phyloP scores from a whole-genome alignment of 805 yeast genomes.

The Myxozyma monticola region DNA sequence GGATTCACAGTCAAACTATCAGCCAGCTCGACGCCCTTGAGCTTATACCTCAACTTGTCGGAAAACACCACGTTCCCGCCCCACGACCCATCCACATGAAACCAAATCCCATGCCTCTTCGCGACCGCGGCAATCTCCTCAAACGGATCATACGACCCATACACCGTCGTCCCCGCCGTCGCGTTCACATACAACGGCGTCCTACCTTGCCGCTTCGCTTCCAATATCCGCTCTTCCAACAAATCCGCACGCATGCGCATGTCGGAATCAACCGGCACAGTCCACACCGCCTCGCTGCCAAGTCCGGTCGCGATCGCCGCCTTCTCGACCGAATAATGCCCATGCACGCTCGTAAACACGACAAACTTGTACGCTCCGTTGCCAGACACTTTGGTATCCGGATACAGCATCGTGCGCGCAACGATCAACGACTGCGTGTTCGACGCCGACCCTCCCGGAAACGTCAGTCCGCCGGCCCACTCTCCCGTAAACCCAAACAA shows the following conservation, averaged over 20 bases:
- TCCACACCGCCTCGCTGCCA: constrained; percentile 63
- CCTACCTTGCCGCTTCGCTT: constrained; percentile 53
- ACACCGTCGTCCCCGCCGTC: constrained; percentile 88
- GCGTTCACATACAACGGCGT: constrained; percentile 76
- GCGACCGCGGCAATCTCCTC: constrained; percentile 56
- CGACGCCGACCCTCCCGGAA: constrained; percentile 87
- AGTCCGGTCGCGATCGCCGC: constrained; percentile 76
- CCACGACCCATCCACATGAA: constrained; percentile 89
- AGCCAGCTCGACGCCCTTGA: constrained; percentile 65
- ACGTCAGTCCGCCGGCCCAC: constrained; percentile 77
- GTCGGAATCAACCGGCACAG: constrained; percentile 54
- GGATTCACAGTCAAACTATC: constrained; percentile 80
- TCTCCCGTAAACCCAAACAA: constrained; percentile 58
- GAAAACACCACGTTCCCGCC: constrained; percentile 83
- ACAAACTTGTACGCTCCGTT: constrained; percentile 59
- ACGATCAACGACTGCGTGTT: constrained; percentile 75
- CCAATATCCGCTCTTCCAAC: constrained; percentile 48
- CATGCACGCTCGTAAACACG: constrained; percentile 66
- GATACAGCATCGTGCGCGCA: constrained; percentile 66
- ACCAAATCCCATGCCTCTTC: constrained; percentile 60
- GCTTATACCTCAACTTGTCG: constrained; percentile 44
- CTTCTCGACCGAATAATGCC: constrained; percentile 71
- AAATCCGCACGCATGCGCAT: constrained; percentile 59
- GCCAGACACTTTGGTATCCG: constrained; percentile 68
- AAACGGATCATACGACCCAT: constrained; percentile 77